Base-by-base conservation (phyloP, 2,329 filamentous ascomycete genomes). In the Raffaelea deltoideospora region DNA sequence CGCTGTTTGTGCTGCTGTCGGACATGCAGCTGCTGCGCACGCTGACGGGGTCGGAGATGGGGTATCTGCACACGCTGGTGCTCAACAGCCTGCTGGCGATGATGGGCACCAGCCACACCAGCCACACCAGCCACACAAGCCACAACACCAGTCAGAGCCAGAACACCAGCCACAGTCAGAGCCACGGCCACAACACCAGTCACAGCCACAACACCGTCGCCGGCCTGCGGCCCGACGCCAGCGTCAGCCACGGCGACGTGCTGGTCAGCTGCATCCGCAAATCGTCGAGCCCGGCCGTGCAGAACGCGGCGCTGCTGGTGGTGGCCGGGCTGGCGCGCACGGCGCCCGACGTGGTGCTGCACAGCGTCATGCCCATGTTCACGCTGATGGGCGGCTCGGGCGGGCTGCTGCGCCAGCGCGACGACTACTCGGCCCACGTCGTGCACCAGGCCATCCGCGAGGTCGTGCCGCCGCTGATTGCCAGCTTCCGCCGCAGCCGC, bases 361-460 rank as follows among this genome's bases (percentile, higher is more conserved):
- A 98, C 58, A 95, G 86, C 48, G 84, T 98, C 37, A 98, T 98
- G 90, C 90, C 90, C 11, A 88, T 98, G 36, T 98, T 98, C 60
- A 96, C 90, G 0, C 95, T 96, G 53, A 95, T 96, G 79, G 86
- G 88, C 30, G 81, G 79, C 31, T 94, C 84, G 4, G n/a, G n/a
- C n/a, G n/a, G n/a, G n/a, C 79, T 95, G 17, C 69, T 98, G 34
- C 78, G 83, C 34, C 88, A 95, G 59, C 85, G 84, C 48, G 92
- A 98, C 49, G 88, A 96, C 48, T 96, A 95, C 59, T 96, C 90
- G 18, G 86, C 87, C 11, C 84, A 94, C 53, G 88, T 98, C 23
- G 88, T 95, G 40, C 85, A 92, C 49, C 86, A 85, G 62, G 96
- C 90, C 2, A 87, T 98, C 48, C 83, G 86, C 43, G 81, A 88